These are phyloP conservation scores for Borealophlyctis nickersoniae DNA, from an alignment of 192 early-diverging fungal genomes.

Conservation along the genomic window DNA sequence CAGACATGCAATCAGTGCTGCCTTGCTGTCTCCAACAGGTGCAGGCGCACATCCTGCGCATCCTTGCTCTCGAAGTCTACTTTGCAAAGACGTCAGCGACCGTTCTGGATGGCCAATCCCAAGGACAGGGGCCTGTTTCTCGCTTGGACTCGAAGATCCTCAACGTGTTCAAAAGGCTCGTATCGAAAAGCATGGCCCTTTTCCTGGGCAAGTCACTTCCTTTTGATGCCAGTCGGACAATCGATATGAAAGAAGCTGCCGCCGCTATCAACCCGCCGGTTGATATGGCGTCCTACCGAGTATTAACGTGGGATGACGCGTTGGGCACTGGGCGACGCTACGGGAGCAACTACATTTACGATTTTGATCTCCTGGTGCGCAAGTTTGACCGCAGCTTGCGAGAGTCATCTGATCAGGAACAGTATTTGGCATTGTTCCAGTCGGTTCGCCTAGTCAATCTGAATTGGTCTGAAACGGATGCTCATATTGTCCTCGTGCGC, in stretches of 20 bases:
- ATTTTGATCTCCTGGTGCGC: slow-evolving; percentile 15
- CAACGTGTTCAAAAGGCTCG: slow-evolving; percentile 13
- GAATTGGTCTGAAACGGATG: slow-evolving; percentile 30
- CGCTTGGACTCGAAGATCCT: background rate
- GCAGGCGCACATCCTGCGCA: slow-evolving; percentile 23
- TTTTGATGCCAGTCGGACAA: background rate
- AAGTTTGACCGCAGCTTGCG: slow-evolving; percentile 12
- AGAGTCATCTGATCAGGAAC: slow-evolving; percentile 7
- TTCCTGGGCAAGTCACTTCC: slow-evolving; percentile 20
- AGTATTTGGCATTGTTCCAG: background rate
- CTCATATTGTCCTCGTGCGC: slow-evolving; percentile 19
- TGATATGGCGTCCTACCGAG: slow-evolving; percentile 15
- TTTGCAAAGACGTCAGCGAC: background rate
- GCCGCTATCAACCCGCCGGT: slow-evolving; percentile 8
- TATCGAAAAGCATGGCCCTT: slow-evolving; percentile 6
- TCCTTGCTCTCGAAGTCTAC: slow-evolving; percentile 32
- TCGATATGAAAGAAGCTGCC: background rate
- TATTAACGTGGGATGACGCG: slow-evolving; percentile 18
- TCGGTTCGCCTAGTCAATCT: slow-evolving; percentile 14
- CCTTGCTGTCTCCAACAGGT: slow-evolving; percentile 14
- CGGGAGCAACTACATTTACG: slow-evolving; percentile 27
- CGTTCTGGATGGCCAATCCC: no score
- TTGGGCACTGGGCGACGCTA: slow-evolving; percentile 22
- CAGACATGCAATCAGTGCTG: background rate
- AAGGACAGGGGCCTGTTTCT: background rate